Percentiles rank a stretch among this genome's conserved stretches.
These are phyloP conservation scores for Dorcoceras hygrometricum DNA, from an alignment of 257 asterid species.

Conservation along the genomic window DNA sequence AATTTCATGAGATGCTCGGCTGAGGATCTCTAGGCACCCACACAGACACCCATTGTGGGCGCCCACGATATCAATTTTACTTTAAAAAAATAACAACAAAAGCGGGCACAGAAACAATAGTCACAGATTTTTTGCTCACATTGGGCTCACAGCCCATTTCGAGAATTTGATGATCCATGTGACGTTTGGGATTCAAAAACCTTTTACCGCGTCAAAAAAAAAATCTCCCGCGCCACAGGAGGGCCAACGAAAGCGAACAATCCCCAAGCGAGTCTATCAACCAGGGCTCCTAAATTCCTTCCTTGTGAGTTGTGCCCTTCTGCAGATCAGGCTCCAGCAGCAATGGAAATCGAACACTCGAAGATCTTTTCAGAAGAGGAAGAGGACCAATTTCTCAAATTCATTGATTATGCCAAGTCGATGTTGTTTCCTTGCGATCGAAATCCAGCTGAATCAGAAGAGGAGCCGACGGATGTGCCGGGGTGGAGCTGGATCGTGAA, in stretches of 20 bases:
- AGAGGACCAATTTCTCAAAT: conserved; percentile 60
- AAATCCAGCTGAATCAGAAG: conserved; percentile 33
- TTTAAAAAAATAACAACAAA: too few relatives aligned
- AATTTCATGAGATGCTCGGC: too few relatives aligned
- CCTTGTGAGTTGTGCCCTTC: conserved; percentile 35
- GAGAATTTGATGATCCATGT: too few relatives aligned
- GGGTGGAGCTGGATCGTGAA: conserved; percentile 88
- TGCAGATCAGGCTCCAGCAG: conserved; percentile 30
- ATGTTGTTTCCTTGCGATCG: conserved; percentile 27
- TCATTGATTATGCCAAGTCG: conserved; percentile 58
- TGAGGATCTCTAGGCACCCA: too few relatives aligned
- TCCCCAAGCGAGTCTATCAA: conserved; percentile 26
- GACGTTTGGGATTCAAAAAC: too few relatives aligned
- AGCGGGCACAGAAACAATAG: too few relatives aligned
- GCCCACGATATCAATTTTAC: too few relatives aligned
- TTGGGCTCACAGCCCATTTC: too few relatives aligned
- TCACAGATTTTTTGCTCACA: too few relatives aligned
- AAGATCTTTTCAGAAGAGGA: conserved; percentile 31
- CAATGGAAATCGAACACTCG: conserved; percentile 46
- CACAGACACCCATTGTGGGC: too few relatives aligned
- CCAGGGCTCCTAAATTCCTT: conserved; percentile 28
- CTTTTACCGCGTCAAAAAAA: conserved; percentile 30
- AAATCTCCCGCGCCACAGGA: not conserved
- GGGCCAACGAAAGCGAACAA: not conserved
- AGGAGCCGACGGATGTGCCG: conserved; percentile 39